Evolutionary conservation across 805 yeast genomes (phyloP).

Genomic region (Cyberlindnera petersonii): DNA sequence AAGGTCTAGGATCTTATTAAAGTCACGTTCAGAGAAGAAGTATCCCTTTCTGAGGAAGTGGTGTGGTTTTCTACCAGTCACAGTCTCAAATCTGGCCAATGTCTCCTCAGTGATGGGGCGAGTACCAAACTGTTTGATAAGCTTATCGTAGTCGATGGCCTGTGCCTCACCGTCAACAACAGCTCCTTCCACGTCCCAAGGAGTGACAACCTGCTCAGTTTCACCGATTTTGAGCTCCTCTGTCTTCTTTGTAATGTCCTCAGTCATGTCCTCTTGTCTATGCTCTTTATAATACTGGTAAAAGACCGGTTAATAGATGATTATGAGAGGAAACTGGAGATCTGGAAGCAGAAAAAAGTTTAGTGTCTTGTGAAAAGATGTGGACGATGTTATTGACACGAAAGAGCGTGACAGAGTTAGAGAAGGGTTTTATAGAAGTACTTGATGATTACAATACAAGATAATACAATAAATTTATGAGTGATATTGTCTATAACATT

Average conservation of each 20-base stretch:
- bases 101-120: constrained; percentile 64
- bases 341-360: no score
- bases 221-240: constrained; percentile 9
- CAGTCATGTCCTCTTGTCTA: constrained; percentile 5
- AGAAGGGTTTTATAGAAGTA: no score
- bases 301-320: no score
- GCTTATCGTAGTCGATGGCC: constrained; percentile 86
- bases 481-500: no score
- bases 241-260: constrained; percentile 12
- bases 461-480: no score
- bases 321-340: no score
- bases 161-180: constrained; percentile 92
- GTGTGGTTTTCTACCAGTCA: constrained; percentile 91
- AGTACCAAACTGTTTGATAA: constrained; percentile 86
- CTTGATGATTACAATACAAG: no score
- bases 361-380: no score
- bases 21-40: constrained; percentile 89
- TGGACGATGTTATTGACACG: no score
- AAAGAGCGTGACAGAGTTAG: no score
- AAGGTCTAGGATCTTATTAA: constrained; percentile 70
- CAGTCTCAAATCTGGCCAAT: constrained; percentile 65
- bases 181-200: constrained; percentile 99
- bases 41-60: constrained; percentile 85
- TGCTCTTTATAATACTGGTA: no score
- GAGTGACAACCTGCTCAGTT: constrained; percentile 52